A percentile compares a stretch with the other conserved stretches of the same genome.
Conservation (phyloP, 2,329 filamentous ascomycete species). For the Talaromyces sp. region DNA sequence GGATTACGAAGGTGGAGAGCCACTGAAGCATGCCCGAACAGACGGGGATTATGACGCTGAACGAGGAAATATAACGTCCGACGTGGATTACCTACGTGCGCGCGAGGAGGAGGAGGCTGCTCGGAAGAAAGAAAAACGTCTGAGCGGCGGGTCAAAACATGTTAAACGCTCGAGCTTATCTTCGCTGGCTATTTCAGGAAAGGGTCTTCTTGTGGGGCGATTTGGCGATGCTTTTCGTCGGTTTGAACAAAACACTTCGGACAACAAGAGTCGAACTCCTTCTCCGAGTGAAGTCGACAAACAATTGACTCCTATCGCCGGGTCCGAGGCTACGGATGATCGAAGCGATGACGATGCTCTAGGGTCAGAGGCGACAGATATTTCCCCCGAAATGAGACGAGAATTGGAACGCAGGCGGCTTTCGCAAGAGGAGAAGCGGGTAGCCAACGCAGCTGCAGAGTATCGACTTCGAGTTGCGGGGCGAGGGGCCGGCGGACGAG, state of each 20-base stretch:
- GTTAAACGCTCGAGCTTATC: constrained; percentile 71
- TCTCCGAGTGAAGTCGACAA: constrained; percentile 45
- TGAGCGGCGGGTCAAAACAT: constrained; percentile 55
- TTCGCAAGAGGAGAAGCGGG: constrained; percentile 82
- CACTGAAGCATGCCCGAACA: constrained; percentile 33
- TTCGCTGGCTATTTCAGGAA: constrained; percentile 66
- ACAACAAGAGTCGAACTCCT: constrained; percentile 32
- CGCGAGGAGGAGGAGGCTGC: constrained; percentile 65
- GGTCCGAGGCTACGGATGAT: constrained; percentile 69
- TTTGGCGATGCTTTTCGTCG: constrained; percentile 93
- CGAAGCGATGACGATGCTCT: constrained; percentile 66
- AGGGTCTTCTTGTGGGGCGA: constrained; percentile 77
- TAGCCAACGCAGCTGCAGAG: constrained; percentile 83
- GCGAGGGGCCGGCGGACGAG: constrained; percentile 47
- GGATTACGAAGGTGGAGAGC: constrained; percentile 36
- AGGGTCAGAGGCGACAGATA: constrained; percentile 63
- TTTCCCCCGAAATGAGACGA: constrained; percentile 83
- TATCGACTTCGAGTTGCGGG: constrained; percentile 73
- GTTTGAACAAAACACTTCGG: constrained; percentile 64
- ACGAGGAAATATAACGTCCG: constrained; percentile 65
- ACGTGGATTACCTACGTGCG: constrained; percentile 76
- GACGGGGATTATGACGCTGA: constrained; percentile 35
- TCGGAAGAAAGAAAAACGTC: constrained; percentile 53
- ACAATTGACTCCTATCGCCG: constrained; percentile 66
- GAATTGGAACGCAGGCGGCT: constrained; percentile 81